phyloP scores from a whole-genome alignment of 306 rosid genomes.

The Rosa multiflora region DNA sequence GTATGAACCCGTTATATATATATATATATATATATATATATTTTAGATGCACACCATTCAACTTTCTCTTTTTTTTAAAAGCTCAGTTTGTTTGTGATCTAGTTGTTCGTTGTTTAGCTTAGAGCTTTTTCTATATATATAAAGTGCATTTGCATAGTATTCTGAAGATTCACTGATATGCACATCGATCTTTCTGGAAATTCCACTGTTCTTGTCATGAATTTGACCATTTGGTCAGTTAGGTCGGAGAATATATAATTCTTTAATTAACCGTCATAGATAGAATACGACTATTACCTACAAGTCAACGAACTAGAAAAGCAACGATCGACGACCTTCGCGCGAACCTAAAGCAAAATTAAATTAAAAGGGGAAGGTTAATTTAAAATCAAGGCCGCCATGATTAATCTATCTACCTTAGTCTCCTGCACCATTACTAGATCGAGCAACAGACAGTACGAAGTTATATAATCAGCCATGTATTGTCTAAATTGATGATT shows the following conservation, averaged over 20 bases:
- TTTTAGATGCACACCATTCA: background rate
- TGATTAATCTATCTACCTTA: background rate
- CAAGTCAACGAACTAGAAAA: background rate
- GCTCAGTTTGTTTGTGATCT: background rate
- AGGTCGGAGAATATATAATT: background rate
- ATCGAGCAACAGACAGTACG: background rate
- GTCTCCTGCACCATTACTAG: background rate
- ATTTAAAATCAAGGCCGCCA: background rate
- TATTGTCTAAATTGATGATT: no score
- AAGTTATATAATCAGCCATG: background rate
- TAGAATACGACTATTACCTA: conserved; percentile 2
- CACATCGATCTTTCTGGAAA: background rate
- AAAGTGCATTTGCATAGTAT: background rate
- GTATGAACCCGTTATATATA: background rate
- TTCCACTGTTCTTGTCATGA: background rate
- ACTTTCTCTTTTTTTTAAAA: background rate
- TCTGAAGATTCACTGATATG: background rate
- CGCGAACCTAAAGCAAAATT: background rate
- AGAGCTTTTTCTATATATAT: background rate
- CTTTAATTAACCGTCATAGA: background rate
- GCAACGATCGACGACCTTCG: background rate
- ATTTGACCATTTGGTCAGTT: conserved; percentile 13
- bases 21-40: no score
- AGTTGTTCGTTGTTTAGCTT: background rate
- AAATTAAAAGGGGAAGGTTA: background rate